Percentiles rank a stretch among this genome's conserved stretches.
Evolutionary conservation across 148 eudicot species (phyloP).

Genomic region (Amaranthus cruentus): DNA sequence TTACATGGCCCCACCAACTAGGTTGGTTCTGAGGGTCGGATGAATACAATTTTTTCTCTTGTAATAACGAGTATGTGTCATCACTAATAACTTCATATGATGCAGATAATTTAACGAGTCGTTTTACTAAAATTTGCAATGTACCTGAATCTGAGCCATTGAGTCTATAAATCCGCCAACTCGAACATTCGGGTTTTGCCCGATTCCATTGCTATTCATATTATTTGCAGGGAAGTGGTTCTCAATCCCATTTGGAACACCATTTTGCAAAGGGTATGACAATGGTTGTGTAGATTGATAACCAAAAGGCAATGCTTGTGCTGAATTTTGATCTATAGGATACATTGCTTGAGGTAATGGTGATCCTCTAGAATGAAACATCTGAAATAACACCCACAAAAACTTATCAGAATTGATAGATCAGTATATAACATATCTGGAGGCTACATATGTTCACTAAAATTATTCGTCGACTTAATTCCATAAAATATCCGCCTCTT

Average conservation of each 20-base stretch:
- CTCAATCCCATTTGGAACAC: conserved; percentile 39
- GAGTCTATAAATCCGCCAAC: conserved; percentile 44
- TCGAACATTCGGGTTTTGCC: conserved; percentile 28
- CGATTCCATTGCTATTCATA: conserved; percentile 22
- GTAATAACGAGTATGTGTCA: not conserved
- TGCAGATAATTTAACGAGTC: not conserved
- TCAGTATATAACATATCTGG: not conserved
- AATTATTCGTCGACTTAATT: too few relatives aligned
- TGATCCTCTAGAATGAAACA: conserved; percentile 46
- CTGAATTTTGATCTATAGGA: conserved; percentile 42
- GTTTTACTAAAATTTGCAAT: not conserved
- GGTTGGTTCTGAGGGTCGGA: too few relatives aligned
- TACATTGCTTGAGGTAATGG: conserved; percentile 37
- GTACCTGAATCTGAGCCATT: conserved; percentile 42
- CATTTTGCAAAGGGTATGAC: conserved; percentile 19
- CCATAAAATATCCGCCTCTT: too few relatives aligned
- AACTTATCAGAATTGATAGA: not conserved
- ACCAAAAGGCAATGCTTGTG: conserved; percentile 31
- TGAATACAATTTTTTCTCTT: not conserved
- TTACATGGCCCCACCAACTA: too few relatives aligned
- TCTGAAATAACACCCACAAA: conserved; percentile 30
- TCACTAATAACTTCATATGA: not conserved
- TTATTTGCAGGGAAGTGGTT: conserved; percentile 24
- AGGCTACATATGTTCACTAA: too few relatives aligned
- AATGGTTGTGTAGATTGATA: conserved; percentile 36